Evolutionary conservation across 2,329 filamentous ascomycete species (phyloP), one percentile per base, ranked within the genome.

Genomic region (Escovopsis sp.): DNA sequence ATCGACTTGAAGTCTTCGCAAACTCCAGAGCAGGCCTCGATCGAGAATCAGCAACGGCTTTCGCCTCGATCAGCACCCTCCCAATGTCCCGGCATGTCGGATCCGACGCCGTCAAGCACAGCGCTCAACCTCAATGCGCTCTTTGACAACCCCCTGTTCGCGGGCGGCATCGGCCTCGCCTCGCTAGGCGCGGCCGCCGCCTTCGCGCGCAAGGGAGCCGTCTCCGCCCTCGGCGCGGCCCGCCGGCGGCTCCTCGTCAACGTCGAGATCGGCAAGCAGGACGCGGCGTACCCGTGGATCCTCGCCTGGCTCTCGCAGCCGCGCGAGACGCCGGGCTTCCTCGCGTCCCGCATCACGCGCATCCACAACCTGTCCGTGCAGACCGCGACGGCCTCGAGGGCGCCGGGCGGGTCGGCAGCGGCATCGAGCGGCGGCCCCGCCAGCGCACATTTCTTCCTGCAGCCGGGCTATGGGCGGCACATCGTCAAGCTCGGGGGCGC

Each of bases 221-320:
- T 87, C 40, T 66, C 76, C 48, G 76, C 76, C 36, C 76, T 79
- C n/a, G 70, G 72, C 30, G 67, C 92, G 38, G 61, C 94, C 39
- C 81, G 84, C 34, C 77, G 80, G 35, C 83, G 88, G 33, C 75
- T 98, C 61, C 76, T 98, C 21, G 84, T 96, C 48, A 86, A 94
- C 49, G 76, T 98, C 49, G 90, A 98, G 58, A 94, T 98, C 57
- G 88, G 83, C 56, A 82, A 85, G 52, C 83, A 88, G 49, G 90
- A 98, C 59, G 76, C 85, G 31, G 87, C 88, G 2, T 98, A 96
- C 54, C 77, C 77, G 28, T 96, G 87, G 88, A 76, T 98, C 29
- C 68, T 98, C 9, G 79, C 87, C 44, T 98, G 90, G 87, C 81
- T 98, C 55, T 87, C 86, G 6, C 71, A 84, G 37, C 84, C 85